Conservation (phyloP, 768 basidiomycete species). For the Leccinum obscurum region DNA sequence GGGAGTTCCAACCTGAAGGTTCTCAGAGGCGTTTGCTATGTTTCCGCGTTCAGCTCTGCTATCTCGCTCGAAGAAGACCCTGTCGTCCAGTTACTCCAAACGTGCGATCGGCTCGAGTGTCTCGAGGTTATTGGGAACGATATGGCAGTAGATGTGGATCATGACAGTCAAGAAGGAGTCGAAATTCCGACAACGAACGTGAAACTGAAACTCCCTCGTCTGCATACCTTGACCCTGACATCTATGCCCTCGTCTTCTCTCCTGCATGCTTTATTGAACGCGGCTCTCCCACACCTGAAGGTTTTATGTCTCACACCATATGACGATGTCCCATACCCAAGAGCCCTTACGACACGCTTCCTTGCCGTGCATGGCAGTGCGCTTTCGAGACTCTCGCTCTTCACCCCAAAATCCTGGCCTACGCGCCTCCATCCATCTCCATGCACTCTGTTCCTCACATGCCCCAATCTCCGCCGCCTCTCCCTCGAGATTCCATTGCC, state of each 20-base stretch:
- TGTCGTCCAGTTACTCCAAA: constrained; percentile 55
- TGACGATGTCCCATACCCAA: constrained; percentile 61
- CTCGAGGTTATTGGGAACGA: constrained; percentile 65
- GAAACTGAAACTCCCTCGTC: constrained; percentile 50
- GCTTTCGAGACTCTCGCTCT: constrained; percentile 63
- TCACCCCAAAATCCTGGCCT: constrained; percentile 71
- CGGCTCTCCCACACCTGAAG: constrained; percentile 60
- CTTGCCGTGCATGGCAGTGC: constrained; percentile 56
- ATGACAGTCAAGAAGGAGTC: constrained; percentile 20
- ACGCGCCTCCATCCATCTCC: constrained; percentile 58
- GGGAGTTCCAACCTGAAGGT: constrained; percentile 48
- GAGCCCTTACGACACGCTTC: constrained; percentile 57
- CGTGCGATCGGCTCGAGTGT: constrained; percentile 57
- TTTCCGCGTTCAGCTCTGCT: constrained; percentile 33
- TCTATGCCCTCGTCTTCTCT: constrained; percentile 69
- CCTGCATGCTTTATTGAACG: constrained; percentile 55
- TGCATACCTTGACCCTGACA: constrained; percentile 61
- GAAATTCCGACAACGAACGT: constrained; percentile 33
- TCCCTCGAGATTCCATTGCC: constrained; percentile 75
- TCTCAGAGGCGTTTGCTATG: constrained; percentile 58
- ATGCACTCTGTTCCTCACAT: constrained; percentile 43
- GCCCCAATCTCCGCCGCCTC: constrained; percentile 62
- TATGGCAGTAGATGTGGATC: constrained; percentile 49
- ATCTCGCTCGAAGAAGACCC: constrained; percentile 45
- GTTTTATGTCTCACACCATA: constrained; percentile 75